Conservation (phyloP, 805 yeast genomes). For the Candida namnaoensis region DNA sequence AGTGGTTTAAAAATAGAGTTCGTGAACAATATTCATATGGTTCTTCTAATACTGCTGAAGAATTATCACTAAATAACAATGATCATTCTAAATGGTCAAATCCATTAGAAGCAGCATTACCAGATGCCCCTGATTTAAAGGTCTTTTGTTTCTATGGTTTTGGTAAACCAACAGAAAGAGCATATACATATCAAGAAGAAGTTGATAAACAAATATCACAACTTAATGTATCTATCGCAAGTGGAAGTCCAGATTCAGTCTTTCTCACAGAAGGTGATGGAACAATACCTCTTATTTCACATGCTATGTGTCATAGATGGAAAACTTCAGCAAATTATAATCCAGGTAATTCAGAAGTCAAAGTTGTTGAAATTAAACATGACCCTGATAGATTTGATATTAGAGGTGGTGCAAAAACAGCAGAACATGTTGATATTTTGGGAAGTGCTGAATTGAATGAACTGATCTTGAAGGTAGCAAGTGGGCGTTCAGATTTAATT, state of each 20-base stretch:
- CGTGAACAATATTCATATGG: slow-evolving; percentile 74
- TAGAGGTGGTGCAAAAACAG: slow-evolving; percentile 95
- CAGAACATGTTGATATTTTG: slow-evolving; percentile 94
- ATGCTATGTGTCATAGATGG: slow-evolving; percentile 90
- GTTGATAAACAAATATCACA: slow-evolving; percentile 39
- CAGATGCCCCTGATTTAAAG: slow-evolving; percentile 89
- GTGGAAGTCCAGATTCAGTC: slow-evolving; percentile 50
- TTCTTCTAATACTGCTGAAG: slow-evolving; percentile 47
- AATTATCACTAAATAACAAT: slow-evolving; percentile 58
- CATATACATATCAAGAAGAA: slow-evolving; percentile 77
- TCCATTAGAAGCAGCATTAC: slow-evolving; percentile 87
- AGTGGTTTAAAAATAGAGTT: slow-evolving; percentile 65
- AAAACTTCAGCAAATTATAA: slow-evolving; percentile 61
- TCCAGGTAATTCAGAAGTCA: slow-evolving; percentile 70
- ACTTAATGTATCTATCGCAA: slow-evolving; percentile 66
- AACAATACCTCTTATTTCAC: slow-evolving; percentile 81
- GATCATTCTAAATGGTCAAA: slow-evolving; percentile 84
- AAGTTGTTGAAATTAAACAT: slow-evolving; percentile 82
- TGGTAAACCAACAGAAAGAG: slow-evolving; percentile 95
- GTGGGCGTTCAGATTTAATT: slow-evolving; percentile 69
- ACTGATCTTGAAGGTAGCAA: slow-evolving; percentile 68
- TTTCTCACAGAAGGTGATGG: slow-evolving; percentile 92
- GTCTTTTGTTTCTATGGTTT: slow-evolving; percentile 89
- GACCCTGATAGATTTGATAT: slow-evolving; percentile 92
- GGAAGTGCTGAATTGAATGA: slow-evolving; percentile 93